Conservation (phyloP, 2,329 filamentous ascomycete species). For the Penicillium sp. region DNA sequence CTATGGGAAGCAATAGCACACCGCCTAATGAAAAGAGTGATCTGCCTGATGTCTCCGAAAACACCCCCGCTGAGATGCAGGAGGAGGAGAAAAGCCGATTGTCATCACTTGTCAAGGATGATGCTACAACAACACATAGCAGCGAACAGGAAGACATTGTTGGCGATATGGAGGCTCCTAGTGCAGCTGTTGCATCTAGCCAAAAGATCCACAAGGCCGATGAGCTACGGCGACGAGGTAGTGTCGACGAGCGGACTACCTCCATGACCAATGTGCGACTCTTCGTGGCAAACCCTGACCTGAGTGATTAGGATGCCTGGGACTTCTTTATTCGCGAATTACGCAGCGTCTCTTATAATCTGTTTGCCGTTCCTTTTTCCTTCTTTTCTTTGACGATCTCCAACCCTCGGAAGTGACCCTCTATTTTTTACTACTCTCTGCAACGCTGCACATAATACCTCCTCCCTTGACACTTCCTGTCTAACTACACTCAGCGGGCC, state of each 20-base stretch:
- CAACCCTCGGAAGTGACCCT: background rate
- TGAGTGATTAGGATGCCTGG: conserved; percentile 35
- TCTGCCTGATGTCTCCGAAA: conserved; percentile 45
- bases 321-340: background rate
- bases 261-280: conserved; percentile 48
- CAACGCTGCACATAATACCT: conserved; percentile 27
- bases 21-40: conserved; percentile 49
- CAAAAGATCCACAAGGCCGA: conserved; percentile 44
- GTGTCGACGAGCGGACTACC: conserved; percentile 50
- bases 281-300: conserved; percentile 50
- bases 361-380: conserved; percentile 4
- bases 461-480: conserved; percentile 10
- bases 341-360: conserved; percentile 8
- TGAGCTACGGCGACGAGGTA: conserved; percentile 47
- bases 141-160: conserved; percentile 51
- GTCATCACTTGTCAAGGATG: conserved; percentile 27
- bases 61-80: conserved; percentile 30
- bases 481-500: conserved; percentile 6
- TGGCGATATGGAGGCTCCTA: conserved; percentile 51
- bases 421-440: conserved; percentile 5
- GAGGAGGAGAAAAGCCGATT: conserved; percentile 29
- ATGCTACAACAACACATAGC: conserved; percentile 31
- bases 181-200: conserved; percentile 37
- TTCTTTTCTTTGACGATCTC: conserved; percentile 17
- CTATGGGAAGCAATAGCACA: conserved; percentile 53